These are phyloP conservation scores for Exophiala sideris DNA, from an alignment of 2,329 filamentous ascomycete species.

Conservation along the genomic window DNA sequence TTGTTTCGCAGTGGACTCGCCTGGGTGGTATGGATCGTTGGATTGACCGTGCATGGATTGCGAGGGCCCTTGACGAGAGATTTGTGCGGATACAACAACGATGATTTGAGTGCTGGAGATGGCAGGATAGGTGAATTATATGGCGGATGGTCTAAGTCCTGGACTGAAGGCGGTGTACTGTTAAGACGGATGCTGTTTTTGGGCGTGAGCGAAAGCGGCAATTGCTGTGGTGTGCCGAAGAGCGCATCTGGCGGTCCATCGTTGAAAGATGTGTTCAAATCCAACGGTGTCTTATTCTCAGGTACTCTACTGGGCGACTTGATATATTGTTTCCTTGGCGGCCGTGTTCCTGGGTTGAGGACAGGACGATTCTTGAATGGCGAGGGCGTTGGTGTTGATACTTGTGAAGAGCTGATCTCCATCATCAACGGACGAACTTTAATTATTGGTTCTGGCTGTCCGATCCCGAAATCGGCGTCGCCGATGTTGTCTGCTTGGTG, in stretches of 20 bases:
- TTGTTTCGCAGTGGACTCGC: conserved; percentile 23
- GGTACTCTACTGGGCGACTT: background rate
- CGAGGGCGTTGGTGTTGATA: conserved; percentile 6
- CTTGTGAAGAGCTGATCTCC: conserved; percentile 3
- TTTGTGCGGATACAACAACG: conserved; percentile 13
- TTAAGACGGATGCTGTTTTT: background rate
- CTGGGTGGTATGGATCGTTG: conserved; percentile 19
- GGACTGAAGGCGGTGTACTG: conserved; percentile 10
- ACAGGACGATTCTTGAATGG: conserved; percentile 17
- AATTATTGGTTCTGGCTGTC: background rate
- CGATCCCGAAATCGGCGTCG: background rate
- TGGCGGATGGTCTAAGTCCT: background rate
- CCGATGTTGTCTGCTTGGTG: background rate
- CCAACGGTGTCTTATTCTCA: conserved; percentile 14
- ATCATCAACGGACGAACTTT: background rate
- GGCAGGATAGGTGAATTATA: conserved; percentile 16
- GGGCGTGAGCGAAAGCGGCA: conserved; percentile 6
- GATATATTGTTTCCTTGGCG: conserved; percentile 8
- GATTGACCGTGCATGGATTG: conserved; percentile 23
- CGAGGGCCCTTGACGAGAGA: conserved; percentile 22
- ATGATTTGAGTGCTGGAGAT: conserved; percentile 16
- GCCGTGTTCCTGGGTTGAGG: conserved; percentile 13
- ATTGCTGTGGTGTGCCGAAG: conserved; percentile 6
- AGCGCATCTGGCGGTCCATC: background rate
- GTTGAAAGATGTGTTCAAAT: conserved; percentile 15